Percentiles rank a stretch among this genome's conserved stretches.
These are phyloP conservation scores for Colletotrichum limetticola DNA, from an alignment of 2,329 filamentous ascomycete genomes.

Conservation along the genomic window DNA sequence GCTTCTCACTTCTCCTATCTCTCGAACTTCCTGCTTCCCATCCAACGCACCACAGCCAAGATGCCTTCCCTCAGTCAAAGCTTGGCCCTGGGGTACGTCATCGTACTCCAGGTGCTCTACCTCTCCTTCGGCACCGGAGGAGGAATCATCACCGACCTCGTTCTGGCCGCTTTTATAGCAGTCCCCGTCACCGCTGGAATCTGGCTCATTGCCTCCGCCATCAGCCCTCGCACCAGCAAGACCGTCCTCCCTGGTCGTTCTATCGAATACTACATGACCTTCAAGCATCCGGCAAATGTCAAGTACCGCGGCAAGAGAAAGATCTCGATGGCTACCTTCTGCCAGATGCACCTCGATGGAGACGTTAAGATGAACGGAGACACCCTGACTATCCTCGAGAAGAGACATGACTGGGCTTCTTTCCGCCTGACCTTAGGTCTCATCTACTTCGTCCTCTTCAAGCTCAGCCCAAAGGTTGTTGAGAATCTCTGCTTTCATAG, in stretches of 20 bases:
- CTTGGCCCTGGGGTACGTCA: background rate
- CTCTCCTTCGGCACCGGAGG: background rate
- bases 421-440: conserved; percentile 83
- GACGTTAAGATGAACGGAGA: conserved; percentile 91
- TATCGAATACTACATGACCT: conserved; percentile 83
- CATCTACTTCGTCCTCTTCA: conserved; percentile 82
- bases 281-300: conserved; percentile 58
- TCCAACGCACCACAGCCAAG: background rate
- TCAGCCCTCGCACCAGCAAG: conserved; percentile 85
- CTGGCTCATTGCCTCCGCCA: conserved; percentile 79
- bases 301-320: conserved; percentile 77
- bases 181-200: conserved; percentile 67
- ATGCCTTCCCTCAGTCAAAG: background rate
- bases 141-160: background rate
- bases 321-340: conserved; percentile 86
- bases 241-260: conserved; percentile 83
- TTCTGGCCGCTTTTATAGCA: background rate
- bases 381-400: conserved; percentile 81
- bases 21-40: background rate
- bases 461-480: conserved; percentile 84
- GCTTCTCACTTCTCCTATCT: background rate
- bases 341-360: conserved; percentile 91
- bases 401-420: conserved; percentile 89
- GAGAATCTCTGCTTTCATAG: conserved; percentile 91
- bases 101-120: background rate